A percentile compares a stretch with the other conserved stretches of the same genome.
Evolutionary conservation across 2,329 filamentous ascomycete species (phyloP).

Genomic region (Monosporascus sp.): DNA sequence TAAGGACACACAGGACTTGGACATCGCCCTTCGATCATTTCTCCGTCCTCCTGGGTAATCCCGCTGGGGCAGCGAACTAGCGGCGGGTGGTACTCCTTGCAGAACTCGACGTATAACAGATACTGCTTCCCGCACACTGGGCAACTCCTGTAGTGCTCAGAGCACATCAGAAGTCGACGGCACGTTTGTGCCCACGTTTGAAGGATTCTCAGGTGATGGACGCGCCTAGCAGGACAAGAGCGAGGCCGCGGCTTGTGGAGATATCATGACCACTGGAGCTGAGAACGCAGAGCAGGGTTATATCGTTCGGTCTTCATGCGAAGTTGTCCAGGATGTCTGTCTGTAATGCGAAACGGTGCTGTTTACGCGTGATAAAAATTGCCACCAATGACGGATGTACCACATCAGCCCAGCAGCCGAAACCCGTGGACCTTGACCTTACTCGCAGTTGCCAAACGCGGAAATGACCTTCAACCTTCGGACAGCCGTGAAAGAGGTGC

Average conservation of each 20-base stretch:
- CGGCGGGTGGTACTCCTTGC: conserved; percentile 45
- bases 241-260: neutral
- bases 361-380: neutral
- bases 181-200: neutral
- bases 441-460: neutral
- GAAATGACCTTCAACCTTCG: neutral
- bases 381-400: neutral
- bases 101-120: conserved; percentile 54
- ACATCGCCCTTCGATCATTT: conserved; percentile 49
- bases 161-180: conserved; percentile 48
- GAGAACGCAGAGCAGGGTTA: neutral
- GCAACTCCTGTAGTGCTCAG: conserved; percentile 51
- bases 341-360: neutral
- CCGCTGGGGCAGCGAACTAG: conserved; percentile 42
- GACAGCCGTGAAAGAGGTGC: neutral
- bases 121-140: conserved; percentile 56
- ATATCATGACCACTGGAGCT: neutral
- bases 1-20: conserved; percentile 57
- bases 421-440: no score
- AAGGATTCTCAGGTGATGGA: neutral
- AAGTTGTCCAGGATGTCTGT: neutral
- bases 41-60: conserved; percentile 31
- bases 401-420: neutral
- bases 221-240: neutral
- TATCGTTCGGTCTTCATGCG: neutral